phyloP scores from a whole-genome alignment of 495 filamentous ascomycete species.

The Lophium mytilinum region DNA sequence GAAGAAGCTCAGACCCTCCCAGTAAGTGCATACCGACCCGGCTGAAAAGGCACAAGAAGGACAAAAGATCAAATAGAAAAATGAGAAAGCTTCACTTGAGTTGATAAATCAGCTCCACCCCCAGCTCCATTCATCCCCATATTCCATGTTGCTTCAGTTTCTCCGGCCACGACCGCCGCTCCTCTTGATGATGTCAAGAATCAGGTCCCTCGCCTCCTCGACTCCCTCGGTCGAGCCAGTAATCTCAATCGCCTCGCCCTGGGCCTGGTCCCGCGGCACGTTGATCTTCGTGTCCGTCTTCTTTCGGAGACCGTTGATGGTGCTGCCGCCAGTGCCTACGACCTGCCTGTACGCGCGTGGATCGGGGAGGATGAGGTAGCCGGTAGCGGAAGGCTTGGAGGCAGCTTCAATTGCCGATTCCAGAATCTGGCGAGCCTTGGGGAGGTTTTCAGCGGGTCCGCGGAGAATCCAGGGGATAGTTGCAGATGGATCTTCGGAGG shows the following conservation, averaged over 20 bases:
- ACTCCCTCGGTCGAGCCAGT: constrained; percentile 68
- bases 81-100: no score
- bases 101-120: no score
- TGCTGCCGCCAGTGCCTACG: constrained; percentile 78
- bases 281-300: constrained; percentile 88
- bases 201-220: constrained; percentile 81
- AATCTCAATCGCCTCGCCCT: constrained; percentile 81
- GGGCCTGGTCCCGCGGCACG: constrained; percentile 72
- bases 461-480: constrained; percentile 89
- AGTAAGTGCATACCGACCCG: no score
- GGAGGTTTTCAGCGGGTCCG: constrained; percentile 63
- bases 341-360: constrained; percentile 83
- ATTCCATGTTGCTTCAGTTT: no score
- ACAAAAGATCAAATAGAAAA: no score
- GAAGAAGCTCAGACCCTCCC: no score
- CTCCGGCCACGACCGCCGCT: not conserved
- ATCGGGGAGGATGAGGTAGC: constrained; percentile 85
- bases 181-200: constrained; percentile 64
- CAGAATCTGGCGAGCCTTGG: constrained; percentile 68
- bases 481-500: constrained; percentile 44
- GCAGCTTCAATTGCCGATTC: constrained; percentile 67
- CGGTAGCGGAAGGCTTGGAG: constrained; percentile 60
- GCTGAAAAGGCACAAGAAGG: no score
- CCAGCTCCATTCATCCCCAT: no score
- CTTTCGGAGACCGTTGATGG: constrained; percentile 86